These are phyloP conservation scores for Rhizoclosmatium sp. DNA, from an alignment of 192 early-diverging fungal genomes.

Conservation along the genomic window DNA sequence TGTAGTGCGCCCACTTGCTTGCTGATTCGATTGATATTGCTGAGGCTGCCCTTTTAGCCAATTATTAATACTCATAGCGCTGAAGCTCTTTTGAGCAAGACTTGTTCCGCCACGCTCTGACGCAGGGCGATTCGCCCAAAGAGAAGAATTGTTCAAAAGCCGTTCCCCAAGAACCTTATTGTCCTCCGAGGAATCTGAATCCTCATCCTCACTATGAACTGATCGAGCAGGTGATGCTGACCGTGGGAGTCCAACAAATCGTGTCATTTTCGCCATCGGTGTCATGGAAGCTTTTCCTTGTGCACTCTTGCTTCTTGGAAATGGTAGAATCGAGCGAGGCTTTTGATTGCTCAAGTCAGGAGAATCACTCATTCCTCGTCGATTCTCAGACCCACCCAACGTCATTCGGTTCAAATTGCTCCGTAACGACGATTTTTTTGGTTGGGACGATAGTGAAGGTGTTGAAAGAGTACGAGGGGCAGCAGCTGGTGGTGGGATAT, in stretches of 20 bases:
- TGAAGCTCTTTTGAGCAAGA: constrained; percentile 2
- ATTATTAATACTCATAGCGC: neutral
- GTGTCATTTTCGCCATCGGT: too few species aligned
- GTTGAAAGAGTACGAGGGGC: neutral
- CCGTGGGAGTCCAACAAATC: too few species aligned
- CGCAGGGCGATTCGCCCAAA: too few species aligned
- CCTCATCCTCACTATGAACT: neutral
- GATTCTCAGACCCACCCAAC: too few species aligned
- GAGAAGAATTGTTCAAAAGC: too few species aligned
- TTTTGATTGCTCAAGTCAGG: too few species aligned
- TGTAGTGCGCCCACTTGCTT: neutral
- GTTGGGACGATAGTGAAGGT: neutral
- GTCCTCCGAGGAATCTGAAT: neutral
- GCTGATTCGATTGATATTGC: neutral
- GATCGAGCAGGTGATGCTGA: too few species aligned
- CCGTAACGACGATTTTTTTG: too few species aligned
- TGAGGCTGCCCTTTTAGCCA: constrained; percentile 8
- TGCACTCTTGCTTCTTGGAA: neutral
- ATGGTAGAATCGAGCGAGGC: too few species aligned
- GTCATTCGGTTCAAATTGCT: too few species aligned
- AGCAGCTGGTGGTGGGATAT: neutral
- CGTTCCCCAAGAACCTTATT: neutral
- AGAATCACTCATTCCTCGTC: too few species aligned
- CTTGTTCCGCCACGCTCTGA: too few species aligned
- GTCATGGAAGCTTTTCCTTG: neutral